Evolutionary conservation across 2,329 filamentous ascomycete species (phyloP), one percentile per base, ranked within the genome.

Genomic region (Cadophora malorum): DNA sequence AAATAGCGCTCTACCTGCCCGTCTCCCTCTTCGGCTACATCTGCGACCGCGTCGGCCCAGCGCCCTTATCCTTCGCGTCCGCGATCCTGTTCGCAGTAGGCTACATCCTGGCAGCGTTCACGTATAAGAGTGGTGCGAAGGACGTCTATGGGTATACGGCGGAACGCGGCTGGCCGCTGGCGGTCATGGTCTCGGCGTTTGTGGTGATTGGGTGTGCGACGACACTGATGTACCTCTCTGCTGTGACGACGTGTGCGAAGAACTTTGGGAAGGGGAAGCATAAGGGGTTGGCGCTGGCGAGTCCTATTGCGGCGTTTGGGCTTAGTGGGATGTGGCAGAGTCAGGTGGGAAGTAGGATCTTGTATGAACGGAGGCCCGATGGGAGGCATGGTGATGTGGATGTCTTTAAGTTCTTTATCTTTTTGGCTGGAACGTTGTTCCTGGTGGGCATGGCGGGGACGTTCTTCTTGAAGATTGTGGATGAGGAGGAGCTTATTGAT

Each of bases 191-290:
- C 6, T 78, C 93, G 65, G 90, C 94, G 0, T 99, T 98, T 78
- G 84, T 94, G 58, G 86, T 87, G 63, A 89, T 99, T 67, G 96
- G 96, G 1, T 86, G 90, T 70, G 95, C 89, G 5, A 97, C 95
- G 0, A 92, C 91, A 72, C 88, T 88, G 79, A 94, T 98, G 88
- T 99, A 98, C 79, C 84, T 98, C 66, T 87, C 90, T 62, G 91
- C 93, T 1, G 91, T 99, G n/a, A 95, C 95, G 7, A 97, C 95
- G 0, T 97, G 94, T 77, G 96, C 96, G 45, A 99, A 99, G 88
- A 99, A 98, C 81, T 99, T 98, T 80, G 94, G 94, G 60, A 89
- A 91, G 69, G 93, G 94, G 4, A 92, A 90, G 76, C 90, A 96
- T 76, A 91, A 95, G 75, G 96, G 96, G 0, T 82, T 99, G 62